Percentiles rank a stretch among this genome's conserved stretches.
These are phyloP conservation scores for Pythium dissimile DNA, from an alignment of 352 stramenopile genomes.

Conservation along the genomic window DNA sequence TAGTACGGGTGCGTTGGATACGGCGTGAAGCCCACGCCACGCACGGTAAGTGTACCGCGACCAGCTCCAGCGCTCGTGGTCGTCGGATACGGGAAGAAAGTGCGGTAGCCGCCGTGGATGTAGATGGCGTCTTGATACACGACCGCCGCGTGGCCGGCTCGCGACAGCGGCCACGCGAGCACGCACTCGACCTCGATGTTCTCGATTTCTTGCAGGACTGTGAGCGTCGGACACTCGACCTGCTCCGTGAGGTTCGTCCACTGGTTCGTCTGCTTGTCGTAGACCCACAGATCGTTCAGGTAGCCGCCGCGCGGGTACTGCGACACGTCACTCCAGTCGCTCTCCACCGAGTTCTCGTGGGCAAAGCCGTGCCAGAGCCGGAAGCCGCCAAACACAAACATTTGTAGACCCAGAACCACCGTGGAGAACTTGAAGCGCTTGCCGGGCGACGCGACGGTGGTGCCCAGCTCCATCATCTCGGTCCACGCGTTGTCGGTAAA, in stretches of 20 bases:
- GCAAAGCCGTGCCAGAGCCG: constrained; percentile 95
- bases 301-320: constrained; percentile 90
- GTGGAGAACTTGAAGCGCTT: constrained; percentile 93
- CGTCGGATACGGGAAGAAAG: constrained; percentile 94
- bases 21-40: constrained; percentile 68
- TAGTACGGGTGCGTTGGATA: constrained; percentile 94
- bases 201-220: constrained; percentile 55
- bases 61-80: constrained; percentile 82
- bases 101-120: constrained; percentile 93
- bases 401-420: constrained; percentile 46
- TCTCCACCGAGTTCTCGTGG: constrained; percentile 85
- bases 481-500: constrained; percentile 89
- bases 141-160: constrained; percentile 84
- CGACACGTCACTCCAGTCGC: constrained; percentile 74
- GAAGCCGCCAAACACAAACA: constrained; percentile 91
- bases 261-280: constrained; percentile 50
- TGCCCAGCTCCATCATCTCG: constrained; percentile 78
- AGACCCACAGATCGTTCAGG: constrained; percentile 93
- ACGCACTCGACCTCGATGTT: constrained; percentile 70
- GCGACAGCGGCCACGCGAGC: constrained; percentile 83
- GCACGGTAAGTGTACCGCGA: constrained; percentile 45
- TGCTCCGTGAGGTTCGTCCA: constrained; percentile 76
- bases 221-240: constrained; percentile 55
- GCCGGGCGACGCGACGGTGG: constrained; percentile 50
- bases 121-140: constrained; percentile 73